These are phyloP conservation scores for Leccinum barrowsii DNA, from an alignment of 768 basidiomycete species.

Conservation along the genomic window DNA sequence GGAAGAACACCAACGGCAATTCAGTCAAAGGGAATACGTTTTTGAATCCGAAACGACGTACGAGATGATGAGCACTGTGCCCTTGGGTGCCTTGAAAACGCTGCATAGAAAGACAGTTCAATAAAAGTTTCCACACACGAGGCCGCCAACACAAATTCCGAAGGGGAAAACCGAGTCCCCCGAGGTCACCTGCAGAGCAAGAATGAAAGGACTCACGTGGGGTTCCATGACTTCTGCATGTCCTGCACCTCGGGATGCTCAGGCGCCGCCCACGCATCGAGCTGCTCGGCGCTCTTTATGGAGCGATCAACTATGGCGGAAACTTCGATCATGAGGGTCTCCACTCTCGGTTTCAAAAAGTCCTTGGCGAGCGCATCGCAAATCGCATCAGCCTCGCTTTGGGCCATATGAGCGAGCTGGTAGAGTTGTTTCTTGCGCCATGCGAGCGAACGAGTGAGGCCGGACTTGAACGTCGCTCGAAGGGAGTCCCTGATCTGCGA, in stretches of 20 bases:
- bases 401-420: conserved; percentile 56
- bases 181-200: no score
- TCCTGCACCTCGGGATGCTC: conserved; percentile 35
- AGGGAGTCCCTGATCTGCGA: conserved; percentile 38
- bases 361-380: conserved; percentile 44
- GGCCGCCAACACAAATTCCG: not conserved
- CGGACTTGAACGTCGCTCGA: conserved; percentile 46
- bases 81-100: conserved; percentile 55
- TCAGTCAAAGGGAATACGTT: not conserved
- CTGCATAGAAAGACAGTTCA: conserved; percentile 10
- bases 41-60: conserved; percentile 28
- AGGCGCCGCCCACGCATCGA: conserved; percentile 58
- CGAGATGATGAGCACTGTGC: conserved; percentile 59
- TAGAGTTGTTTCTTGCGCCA: conserved; percentile 66
- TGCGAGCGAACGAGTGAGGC: conserved; percentile 46
- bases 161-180: not conserved
- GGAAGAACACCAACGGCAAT: not conserved
- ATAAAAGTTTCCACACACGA: not conserved
- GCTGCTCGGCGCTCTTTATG: conserved; percentile 41
- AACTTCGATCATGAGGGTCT: conserved; percentile 42
- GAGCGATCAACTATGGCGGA: conserved; percentile 39
- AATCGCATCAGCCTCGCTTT: conserved; percentile 58
- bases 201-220: conserved; percentile 31
- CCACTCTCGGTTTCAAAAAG: conserved; percentile 43
- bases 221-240: conserved; percentile 49